Base-by-base conservation (phyloP, 2,329 filamentous ascomycete species). In the Emericellopsis cladophorae region DNA sequence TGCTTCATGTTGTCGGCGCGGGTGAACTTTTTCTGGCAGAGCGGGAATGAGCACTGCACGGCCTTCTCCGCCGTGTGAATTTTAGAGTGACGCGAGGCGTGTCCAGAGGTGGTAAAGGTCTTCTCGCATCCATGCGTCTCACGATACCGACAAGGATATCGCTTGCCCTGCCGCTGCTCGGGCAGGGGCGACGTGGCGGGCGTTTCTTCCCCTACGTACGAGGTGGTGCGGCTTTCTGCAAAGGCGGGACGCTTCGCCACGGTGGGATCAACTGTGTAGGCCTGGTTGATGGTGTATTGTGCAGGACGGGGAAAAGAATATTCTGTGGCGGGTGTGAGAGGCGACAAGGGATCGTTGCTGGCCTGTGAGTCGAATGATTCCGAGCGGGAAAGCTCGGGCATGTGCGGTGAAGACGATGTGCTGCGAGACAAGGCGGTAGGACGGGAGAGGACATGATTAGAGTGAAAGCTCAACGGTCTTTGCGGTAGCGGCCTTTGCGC, bases 1-100 rank as follows among this genome's bases (percentile, higher is more conserved):
- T 88, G 84, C 68, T 87, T 86, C 84, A 89, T 89, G 66, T 89
- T 89, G 67, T 89, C 84, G 50, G 81, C 79, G 47, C 84, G 80
- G 10, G 82, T 87, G 51, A 89, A 89, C 53, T 82, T 84, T 64
- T 87, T 87, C 58, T 76, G 74, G 65, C 84, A 89, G 44, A 81
- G 81, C 0, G 70, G 64, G 52, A 72, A 84, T 26, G 78, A 70
- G 61, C 76, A 81, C 31, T 70, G 74, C 18, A 86, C 81, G 12
- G 79, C 79, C 64, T 89, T 89, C 60, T 86, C 83, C 38, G 81
- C 81, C 1, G 81, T 86, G 65, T 90, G 84, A 53, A 87, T 88
- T 60, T 88, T 88, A 44, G 83, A 84, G 57, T 90, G 84, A 33
- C 84, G 79, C 35, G 84, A 86, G n/a, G 85, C 83, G 52, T 90